phyloP scores from a whole-genome alignment of 805 yeast genomes.

The Candida tallmaniae region DNA sequence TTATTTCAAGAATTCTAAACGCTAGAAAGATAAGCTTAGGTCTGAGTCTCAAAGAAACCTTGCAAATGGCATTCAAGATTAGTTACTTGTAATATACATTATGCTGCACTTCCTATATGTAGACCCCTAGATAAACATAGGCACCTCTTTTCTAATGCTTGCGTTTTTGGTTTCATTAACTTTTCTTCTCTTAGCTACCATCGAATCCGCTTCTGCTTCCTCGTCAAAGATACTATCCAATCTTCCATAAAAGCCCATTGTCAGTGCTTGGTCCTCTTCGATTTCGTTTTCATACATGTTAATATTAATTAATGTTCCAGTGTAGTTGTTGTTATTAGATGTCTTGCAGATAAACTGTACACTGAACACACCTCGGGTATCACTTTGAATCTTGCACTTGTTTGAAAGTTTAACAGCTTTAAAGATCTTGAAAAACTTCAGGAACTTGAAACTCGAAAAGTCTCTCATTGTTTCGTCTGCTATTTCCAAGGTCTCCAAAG shows the following conservation, averaged over 20 bases:
- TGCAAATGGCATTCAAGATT: constrained; percentile 42
- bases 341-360: constrained; percentile 37
- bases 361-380: constrained; percentile 30
- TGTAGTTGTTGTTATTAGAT: constrained; percentile 19
- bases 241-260: constrained; percentile 1
- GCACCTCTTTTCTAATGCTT: too few species aligned
- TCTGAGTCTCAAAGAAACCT: constrained; percentile 30
- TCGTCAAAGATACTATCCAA: background rate
- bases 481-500: constrained; percentile 56
- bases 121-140: background rate
- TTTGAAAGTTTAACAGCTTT: constrained; percentile 34
- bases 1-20: constrained; percentile 18
- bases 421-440: constrained; percentile 28
- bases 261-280: constrained; percentile 6
- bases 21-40: constrained; percentile 22
- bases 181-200: background rate
- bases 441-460: constrained; percentile 27
- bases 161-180: too few species aligned
- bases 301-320: constrained; percentile 37
- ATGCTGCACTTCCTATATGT: constrained; percentile 1
- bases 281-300: constrained; percentile 31
- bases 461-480: constrained; percentile 19
- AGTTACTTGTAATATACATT: constrained; percentile 26
- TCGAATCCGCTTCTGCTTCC: background rate
- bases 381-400: constrained; percentile 37